Base-by-base conservation (phyloP, 495 filamentous ascomycete species). In the Jackrogersella minutella region DNA sequence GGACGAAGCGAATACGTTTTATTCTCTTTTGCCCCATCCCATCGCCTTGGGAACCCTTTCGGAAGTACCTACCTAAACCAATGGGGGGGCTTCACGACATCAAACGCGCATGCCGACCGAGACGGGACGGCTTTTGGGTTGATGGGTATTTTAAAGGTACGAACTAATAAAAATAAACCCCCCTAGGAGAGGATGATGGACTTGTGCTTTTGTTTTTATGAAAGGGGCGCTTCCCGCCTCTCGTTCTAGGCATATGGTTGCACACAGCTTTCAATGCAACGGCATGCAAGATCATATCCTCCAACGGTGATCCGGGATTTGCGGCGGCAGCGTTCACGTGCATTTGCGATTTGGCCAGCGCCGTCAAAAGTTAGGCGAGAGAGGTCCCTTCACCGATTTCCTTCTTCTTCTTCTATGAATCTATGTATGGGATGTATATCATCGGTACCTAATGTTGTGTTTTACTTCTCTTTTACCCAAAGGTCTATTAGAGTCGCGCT, bases 1-100 rank as follows among this genome's bases (percentile, higher is more conserved):
- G 14, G 33, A 33, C 47, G 59, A 57, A 57, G 44, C 43, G 52
- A 57, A 67, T 44, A 22, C 40, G 28, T 28, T n/a, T n/a, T n/a
- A n/a, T n/a, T n/a, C n/a, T n/a, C n/a, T n/a, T n/a, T n/a, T n/a
- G n/a, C n/a, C n/a, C n/a, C n/a, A n/a, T n/a, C n/a, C n/a, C n/a
- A n/a, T n/a, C n/a, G n/a, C n/a, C n/a, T n/a, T n/a, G n/a, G n/a
- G n/a, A n/a, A n/a, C n/a, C 5, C 17, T 10, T 68, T 64, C 66
- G 67, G 67, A 55, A 70, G 62, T 58, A 70, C 67, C 37, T 70
- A 58, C 62, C 66, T 58, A 56, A 69, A 59, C 59, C 53, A 54
- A 64, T 49, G 19, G 57, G n/a, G n/a, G n/a, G n/a, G n/a, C 16
- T 55, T 58, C 33, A 34, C 50, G 34, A 40, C 41, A 54, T 54